Base-by-base conservation (phyloP, 1,284 basidiomycete species). In the Macrocybe sp. region DNA sequence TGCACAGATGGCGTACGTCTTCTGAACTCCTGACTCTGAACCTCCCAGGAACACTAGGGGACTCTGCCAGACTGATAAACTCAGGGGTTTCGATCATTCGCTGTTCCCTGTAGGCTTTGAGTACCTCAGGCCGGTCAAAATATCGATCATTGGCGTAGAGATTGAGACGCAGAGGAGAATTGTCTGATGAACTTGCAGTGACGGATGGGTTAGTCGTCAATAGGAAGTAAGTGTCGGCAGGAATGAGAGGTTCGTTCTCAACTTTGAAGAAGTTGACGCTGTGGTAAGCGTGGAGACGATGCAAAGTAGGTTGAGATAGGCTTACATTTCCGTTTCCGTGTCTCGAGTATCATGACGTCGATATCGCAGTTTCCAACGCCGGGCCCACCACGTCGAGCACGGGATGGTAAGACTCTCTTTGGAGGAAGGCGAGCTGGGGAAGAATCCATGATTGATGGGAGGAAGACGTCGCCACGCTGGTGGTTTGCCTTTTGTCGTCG, bases 261-360 rank as follows among this genome's bases (percentile, higher is more conserved):
- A 75, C 89, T 92, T 59, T 39, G 46, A 49, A 44, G 55, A 30
- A 33, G 41, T 33, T 40, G 34, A 38, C 12, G 33, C 28, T 35
- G 32, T 32, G 32, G 16, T 6, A 37, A 33, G 30, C 37, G 12
- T 41, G 30, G 39, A 43, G 42, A 35, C 43, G 8, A 11, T 44
- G 47, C 47, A 45, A 22, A 22, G 22, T 22, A 4, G 43, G 45
- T 52, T 51, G 45, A 34, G 41, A 22, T 29, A 22, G 16, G 80
- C 89, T 64, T 66, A 93, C 91, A 75, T 73, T 77, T 81, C 59
- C 88, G 79, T 64, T 81, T 81, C 58, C 89, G 76, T 58, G 84
- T 86, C 58, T 93, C 90, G 52, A 92, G 66, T 61, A 95, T 87
- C 81, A 91, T 85, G 52, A 83, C 62, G 70, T 95, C 92, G 29